These are phyloP conservation scores for Candida ovalis DNA, from an alignment of 805 yeast genomes.

Conservation along the genomic window DNA sequence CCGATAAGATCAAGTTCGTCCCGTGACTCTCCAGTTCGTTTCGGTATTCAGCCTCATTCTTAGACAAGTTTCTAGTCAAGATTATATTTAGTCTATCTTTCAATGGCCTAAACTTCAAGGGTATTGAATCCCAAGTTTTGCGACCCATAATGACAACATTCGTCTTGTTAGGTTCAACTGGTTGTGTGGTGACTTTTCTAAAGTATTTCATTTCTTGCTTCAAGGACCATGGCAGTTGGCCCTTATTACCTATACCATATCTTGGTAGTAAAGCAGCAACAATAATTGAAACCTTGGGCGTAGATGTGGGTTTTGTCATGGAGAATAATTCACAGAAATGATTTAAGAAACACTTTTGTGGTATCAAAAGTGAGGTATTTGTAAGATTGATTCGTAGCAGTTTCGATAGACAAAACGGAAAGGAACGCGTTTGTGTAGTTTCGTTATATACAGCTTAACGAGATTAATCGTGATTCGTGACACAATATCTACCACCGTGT, in stretches of 20 bases:
- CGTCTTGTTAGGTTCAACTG: conserved; percentile 28
- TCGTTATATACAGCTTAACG: too few species aligned
- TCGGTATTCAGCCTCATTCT: conserved; percentile 21
- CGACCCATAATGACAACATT: conserved; percentile 96
- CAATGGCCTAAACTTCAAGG: conserved; percentile 77
- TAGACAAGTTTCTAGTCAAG: conserved; percentile 47
- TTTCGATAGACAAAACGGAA: too few species aligned
- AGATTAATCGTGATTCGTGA: too few species aligned
- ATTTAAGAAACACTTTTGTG: background rate
- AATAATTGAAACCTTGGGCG: conserved; percentile 52
- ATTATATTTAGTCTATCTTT: conserved; percentile 73
- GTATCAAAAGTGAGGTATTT: too few species aligned
- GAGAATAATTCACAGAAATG: background rate
- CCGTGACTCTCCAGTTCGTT: conserved; percentile 22
- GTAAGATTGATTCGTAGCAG: too few species aligned
- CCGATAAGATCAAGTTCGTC: conserved; percentile 27
- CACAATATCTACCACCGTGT: too few species aligned
- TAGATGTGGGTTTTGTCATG: conserved; percentile 4
- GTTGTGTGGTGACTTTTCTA: conserved; percentile 60
- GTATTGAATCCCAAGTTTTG: conserved; percentile 94
- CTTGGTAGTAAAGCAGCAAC: conserved; percentile 84
- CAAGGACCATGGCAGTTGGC: conserved; percentile 84
- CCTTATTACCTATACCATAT: conserved; percentile 80
- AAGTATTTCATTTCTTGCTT: conserved; percentile 84
- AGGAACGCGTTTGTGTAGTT: too few species aligned